These are phyloP conservation scores for Komagataella pastoris DNA, from an alignment of 805 yeast species.

Conservation along the genomic window DNA sequence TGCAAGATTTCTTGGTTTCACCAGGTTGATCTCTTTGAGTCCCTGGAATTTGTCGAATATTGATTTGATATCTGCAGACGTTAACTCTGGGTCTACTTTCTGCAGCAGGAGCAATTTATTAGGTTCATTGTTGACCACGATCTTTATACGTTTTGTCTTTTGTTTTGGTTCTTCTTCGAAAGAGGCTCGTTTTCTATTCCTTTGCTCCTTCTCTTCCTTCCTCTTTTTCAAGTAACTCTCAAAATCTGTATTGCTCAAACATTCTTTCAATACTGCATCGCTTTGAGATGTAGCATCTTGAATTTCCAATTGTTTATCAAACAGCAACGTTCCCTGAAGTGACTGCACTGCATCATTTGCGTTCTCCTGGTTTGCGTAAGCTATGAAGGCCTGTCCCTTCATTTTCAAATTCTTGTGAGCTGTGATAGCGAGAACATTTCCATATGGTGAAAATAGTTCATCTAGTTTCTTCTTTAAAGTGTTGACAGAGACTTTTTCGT, in stretches of 20 bases:
- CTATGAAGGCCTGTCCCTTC: slow-evolving; percentile 77
- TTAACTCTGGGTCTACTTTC: slow-evolving; percentile 33
- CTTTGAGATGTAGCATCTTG: slow-evolving; percentile 28
- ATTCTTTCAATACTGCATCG: slow-evolving; percentile 18
- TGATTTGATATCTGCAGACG: slow-evolving; percentile 24
- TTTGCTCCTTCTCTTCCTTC: slow-evolving; percentile 1
- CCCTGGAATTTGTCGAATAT: slow-evolving; percentile 43
- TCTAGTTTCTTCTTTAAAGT: slow-evolving; percentile 31
- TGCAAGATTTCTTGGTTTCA: slow-evolving; percentile 57
- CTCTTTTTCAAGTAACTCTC: slow-evolving; percentile 1
- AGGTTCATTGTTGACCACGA: slow-evolving; percentile 29
- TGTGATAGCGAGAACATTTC: slow-evolving; percentile 33
- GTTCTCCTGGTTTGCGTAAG: slow-evolving; percentile 27
- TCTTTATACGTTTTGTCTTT: slow-evolving; percentile 3
- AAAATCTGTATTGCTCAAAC: slow-evolving; percentile 7
- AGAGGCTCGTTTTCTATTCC: neutral
- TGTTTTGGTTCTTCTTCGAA: neutral
- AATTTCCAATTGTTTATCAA: slow-evolving; percentile 34
- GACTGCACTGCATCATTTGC: slow-evolving; percentile 33
- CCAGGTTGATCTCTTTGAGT: slow-evolving; percentile 51
- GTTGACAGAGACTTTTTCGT: slow-evolving; percentile 49
- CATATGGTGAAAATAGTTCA: slow-evolving; percentile 28
- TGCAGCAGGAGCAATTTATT: slow-evolving; percentile 59
- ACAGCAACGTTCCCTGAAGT: slow-evolving; percentile 26
- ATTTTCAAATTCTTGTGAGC: slow-evolving; percentile 49